Evolutionary conservation across 176 grass and related monocot genomes (phyloP), one percentile per base, ranked within the genome.

Genomic region (Zea luxurians): DNA sequence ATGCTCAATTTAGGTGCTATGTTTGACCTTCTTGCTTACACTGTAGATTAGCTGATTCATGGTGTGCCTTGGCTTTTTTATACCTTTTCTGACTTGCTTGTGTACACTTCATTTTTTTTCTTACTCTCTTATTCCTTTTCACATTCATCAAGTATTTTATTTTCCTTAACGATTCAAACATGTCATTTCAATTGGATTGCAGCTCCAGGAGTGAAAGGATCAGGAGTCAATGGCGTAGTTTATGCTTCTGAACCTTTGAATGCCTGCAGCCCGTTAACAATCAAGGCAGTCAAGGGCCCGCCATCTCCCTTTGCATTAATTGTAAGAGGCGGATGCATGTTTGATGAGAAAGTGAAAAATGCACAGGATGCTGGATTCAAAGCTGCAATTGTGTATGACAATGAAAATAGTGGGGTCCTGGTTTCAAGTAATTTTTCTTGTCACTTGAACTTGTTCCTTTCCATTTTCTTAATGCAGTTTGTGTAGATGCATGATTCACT

Each of bases 301-400:
- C 70, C 46, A 42, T 77, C 83, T 54, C 89, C 88, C 0, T 95
- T 92, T 10, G 87, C 70, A 4, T 86, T 99, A 79, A 87, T 95
- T 53, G 84, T 89, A 73, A 90, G 96, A 79, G 96, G 90, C 6
- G 88, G 88, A 5, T 99, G 96, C 75, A 73, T 90, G 72, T 99
- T 99, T 68, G 96, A 99, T 72, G 81, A 82, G 54, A 99, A 99
- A 92, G 87, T 92, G 37, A 88, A 82, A 83, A 89, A 87, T 79
- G 91, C 76, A 16, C 88, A 99, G 81, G 73, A 90, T 92, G 92
- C 92, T 77, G 96, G 96, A 80, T 99, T 88, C 70, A 89, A 91
- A 82, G 96, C 96, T 58, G 92, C 92, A 77, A 90, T 99, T 36
- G 85, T 99, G 16, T 95, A 89, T 58, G 92, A 99, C 66, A 85